These are phyloP conservation scores for Sugiyamaella lignohabitans DNA, from an alignment of 805 yeast genomes.

Conservation along the genomic window DNA sequence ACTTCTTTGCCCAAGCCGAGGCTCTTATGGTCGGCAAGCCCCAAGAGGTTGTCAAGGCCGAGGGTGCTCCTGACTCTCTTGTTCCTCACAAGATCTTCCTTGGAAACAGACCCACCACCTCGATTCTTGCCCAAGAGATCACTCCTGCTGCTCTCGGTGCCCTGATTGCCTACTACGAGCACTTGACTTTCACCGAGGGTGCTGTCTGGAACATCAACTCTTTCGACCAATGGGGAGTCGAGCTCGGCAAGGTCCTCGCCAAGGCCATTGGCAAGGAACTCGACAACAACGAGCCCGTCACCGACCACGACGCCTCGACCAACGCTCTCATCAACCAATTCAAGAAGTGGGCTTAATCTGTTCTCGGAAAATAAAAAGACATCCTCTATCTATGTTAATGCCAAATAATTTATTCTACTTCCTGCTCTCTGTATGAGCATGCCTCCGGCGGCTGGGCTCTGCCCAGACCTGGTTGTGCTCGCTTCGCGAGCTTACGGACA, in stretches of 20 bases:
- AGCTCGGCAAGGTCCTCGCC: slow-evolving; percentile 95
- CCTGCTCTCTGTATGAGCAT: background rate
- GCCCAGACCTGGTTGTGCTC: background rate
- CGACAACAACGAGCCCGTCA: slow-evolving; percentile 50
- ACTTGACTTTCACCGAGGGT: slow-evolving; percentile 95
- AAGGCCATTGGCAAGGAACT: slow-evolving; percentile 91
- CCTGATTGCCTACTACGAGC: slow-evolving; percentile 96
- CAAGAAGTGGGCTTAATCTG: slow-evolving; percentile 74
- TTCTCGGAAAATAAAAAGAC: no score
- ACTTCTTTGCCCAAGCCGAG: slow-evolving; percentile 97
- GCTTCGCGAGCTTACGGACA: no score
- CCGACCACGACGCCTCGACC: slow-evolving; percentile 83
- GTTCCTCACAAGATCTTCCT: slow-evolving; percentile 95
- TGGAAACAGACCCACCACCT: slow-evolving; percentile 99
- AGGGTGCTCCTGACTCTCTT: slow-evolving; percentile 80
- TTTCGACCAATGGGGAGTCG: slow-evolving; percentile 99
- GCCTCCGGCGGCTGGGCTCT: slow-evolving; percentile 1
- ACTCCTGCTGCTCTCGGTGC: slow-evolving; percentile 97
- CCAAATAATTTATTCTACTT: background rate
- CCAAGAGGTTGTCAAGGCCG: slow-evolving; percentile 66
- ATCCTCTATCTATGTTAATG: background rate
- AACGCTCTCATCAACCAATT: slow-evolving; percentile 90
- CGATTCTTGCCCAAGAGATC: slow-evolving; percentile 89
- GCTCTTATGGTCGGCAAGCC: slow-evolving; percentile 96
- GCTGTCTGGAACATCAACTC: slow-evolving; percentile 99